Evolutionary conservation across 495 filamentous ascomycete species (phyloP).

Genomic region (Entonaema liquescens): DNA sequence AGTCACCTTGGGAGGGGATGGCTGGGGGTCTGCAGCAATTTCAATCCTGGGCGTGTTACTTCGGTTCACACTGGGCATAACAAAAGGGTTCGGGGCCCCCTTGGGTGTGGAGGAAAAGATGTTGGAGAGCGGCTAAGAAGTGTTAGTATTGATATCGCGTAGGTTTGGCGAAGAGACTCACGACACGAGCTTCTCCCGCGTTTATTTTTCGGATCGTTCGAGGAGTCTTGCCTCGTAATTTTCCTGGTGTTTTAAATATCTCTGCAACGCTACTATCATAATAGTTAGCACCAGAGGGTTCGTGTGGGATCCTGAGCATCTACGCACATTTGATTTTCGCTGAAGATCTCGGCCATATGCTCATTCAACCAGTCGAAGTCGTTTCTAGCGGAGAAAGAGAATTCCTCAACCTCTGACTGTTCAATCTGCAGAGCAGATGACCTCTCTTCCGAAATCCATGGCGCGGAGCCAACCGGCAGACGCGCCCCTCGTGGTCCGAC

Average conservation of each 20-base stretch:
- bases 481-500: slow-evolving; percentile 59
- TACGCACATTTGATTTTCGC: slow-evolving; percentile 80
- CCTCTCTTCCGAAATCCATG: slow-evolving; percentile 64
- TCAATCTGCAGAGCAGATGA: slow-evolving; percentile 58
- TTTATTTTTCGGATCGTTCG: slow-evolving; percentile 78
- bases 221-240: slow-evolving; percentile 92
- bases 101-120: slow-evolving; percentile 70
- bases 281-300: slow-evolving; percentile 47
- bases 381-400: slow-evolving; percentile 85
- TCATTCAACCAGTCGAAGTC: slow-evolving; percentile 97
- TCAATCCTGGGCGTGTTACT: slow-evolving; percentile 51
- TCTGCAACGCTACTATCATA: slow-evolving; percentile 79
- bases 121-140: slow-evolving; percentile 80
- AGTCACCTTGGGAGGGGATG: slow-evolving; percentile 25
- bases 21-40: slow-evolving; percentile 48
- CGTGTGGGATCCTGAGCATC: background rate
- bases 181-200: slow-evolving; percentile 70
- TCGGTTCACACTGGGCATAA: slow-evolving; percentile 44
- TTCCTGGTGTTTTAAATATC: slow-evolving; percentile 95
- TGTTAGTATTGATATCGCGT: slow-evolving; percentile 29
- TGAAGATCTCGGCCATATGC: slow-evolving; percentile 95
- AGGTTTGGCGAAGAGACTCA: slow-evolving; percentile 53
- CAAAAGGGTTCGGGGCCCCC: slow-evolving; percentile 57
- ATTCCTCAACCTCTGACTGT: slow-evolving; percentile 81
- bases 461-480: slow-evolving; percentile 63